Conservation (phyloP, 306 rosid species). For the Dalbergia cochinchinensis region DNA sequence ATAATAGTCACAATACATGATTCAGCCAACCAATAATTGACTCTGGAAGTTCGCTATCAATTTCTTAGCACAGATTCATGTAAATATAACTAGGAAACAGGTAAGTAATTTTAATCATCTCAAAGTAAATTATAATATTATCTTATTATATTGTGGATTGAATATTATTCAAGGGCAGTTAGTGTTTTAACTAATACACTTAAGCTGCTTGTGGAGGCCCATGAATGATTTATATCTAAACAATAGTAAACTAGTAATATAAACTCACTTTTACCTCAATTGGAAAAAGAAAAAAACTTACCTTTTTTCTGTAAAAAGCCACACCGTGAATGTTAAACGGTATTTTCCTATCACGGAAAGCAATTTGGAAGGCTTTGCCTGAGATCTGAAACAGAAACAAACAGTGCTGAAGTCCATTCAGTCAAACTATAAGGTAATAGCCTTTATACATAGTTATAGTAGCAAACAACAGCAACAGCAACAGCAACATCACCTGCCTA, state of each 20-base stretch:
- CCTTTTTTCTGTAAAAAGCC: constrained; percentile 96
- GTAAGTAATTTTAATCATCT: not conserved
- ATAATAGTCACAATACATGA: not conserved
- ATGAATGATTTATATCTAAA: constrained; percentile 6
- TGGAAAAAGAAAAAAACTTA: constrained; percentile 38
- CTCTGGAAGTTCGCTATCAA: not conserved
- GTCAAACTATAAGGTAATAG: constrained; percentile 10
- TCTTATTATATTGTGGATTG: not conserved
- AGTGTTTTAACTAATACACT: not conserved
- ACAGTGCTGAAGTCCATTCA: constrained; percentile 23
- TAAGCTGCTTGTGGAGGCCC: constrained; percentile 1
- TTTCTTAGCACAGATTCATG: not conserved
- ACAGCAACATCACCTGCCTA: constrained; percentile 76
- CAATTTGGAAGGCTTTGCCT: constrained; percentile 89
- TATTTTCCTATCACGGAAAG: constrained; percentile 91
- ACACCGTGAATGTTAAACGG: constrained; percentile 93
- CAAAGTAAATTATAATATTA: not conserved
- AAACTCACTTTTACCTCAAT: constrained; percentile 25
- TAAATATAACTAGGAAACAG: not conserved
- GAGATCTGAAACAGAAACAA: constrained; percentile 64
- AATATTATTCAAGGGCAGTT: not conserved
- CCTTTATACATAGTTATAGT: constrained; percentile 26
- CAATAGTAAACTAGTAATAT: not conserved
- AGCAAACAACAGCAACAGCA: constrained; percentile 42
- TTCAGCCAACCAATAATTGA: not conserved